phyloP scores from a whole-genome alignment of 2,329 filamentous ascomycete species.

The Botryotinia globosa region DNA sequence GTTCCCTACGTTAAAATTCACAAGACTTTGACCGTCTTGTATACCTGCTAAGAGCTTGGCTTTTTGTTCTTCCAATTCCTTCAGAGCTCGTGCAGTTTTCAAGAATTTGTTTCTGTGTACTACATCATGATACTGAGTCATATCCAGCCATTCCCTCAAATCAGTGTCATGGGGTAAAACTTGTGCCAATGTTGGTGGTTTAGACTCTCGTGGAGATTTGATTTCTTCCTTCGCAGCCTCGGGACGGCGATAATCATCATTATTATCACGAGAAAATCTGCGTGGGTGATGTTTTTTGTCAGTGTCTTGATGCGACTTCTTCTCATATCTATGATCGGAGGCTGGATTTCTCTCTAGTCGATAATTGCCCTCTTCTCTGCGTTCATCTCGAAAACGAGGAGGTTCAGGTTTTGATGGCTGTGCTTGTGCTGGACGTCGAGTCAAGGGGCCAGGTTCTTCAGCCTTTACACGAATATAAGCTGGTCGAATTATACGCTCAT shows the following conservation, averaged over 20 bases:
- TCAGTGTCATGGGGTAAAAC: constrained; percentile 35
- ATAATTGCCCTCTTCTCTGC: constrained; percentile 28
- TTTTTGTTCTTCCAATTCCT: constrained; percentile 37
- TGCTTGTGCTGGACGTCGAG: constrained; percentile 25
- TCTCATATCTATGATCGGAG: constrained; percentile 26
- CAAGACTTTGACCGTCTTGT: constrained; percentile 26
- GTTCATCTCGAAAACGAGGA: constrained; percentile 27
- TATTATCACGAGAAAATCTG: constrained; percentile 28
- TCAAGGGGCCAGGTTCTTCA: constrained; percentile 21
- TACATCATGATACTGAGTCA: constrained; percentile 39
- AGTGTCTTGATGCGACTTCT: constrained; percentile 22
- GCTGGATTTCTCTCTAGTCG: constrained; percentile 24
- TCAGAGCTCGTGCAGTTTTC: constrained; percentile 12
- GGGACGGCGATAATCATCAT: constrained; percentile 23
- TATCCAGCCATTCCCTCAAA: constrained; percentile 40
- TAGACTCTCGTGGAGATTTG: constrained; percentile 23
- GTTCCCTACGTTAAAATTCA: constrained; percentile 7
- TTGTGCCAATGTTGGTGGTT: constrained; percentile 29
- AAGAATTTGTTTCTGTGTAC: constrained; percentile 38
- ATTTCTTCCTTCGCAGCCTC: constrained; percentile 26
- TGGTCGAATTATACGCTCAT: constrained; percentile 20
- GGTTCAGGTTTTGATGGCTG: constrained; percentile 2
- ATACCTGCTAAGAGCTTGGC: constrained; percentile 35
- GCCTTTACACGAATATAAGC: constrained; percentile 22
- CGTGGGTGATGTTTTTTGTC: constrained; percentile 26